Conservation (phyloP, 306 rosid genomes). For the Gastrolobium villosum region DNA sequence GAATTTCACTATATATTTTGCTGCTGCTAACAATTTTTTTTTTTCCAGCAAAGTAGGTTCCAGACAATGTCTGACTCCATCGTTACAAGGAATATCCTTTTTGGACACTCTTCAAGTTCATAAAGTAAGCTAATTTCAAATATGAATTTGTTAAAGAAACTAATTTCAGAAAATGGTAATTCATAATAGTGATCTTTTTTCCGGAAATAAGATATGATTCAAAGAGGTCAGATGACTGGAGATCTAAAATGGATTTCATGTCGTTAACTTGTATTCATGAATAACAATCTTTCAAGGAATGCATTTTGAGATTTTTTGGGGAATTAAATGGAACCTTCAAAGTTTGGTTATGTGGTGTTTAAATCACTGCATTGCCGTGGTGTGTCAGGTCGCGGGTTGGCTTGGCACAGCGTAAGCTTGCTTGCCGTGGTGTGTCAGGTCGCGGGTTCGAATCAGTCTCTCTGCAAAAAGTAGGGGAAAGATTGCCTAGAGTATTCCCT, state of each 20-base stretch:
- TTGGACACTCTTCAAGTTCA: constrained; percentile 15
- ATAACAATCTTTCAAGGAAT: background rate
- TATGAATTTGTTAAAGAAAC: background rate
- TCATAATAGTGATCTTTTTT: background rate
- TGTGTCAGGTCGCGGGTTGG: no score
- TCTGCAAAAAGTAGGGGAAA: no score
- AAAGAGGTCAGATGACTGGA: constrained; percentile 2
- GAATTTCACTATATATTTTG: constrained; percentile 22
- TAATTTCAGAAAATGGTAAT: constrained; percentile 30
- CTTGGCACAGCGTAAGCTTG: no score
- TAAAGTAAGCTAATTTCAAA: background rate
- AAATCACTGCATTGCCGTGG: background rate
- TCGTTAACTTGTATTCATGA: background rate
- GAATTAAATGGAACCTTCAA: background rate
- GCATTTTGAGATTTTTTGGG: constrained; percentile 15
- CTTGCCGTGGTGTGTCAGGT: no score
- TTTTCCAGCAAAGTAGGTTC: constrained; percentile 83
- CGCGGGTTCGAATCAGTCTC: no score
- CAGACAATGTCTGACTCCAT: constrained; percentile 88
- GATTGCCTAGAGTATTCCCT: no score
- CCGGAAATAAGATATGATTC: background rate
- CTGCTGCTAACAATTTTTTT: constrained; percentile 52
- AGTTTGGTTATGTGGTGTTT: constrained; percentile 26
- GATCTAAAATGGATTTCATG: background rate
- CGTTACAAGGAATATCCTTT: constrained; percentile 86